Evolutionary conservation across 495 filamentous ascomycete genomes (phyloP).

Genomic region (Friedmanniomyces simplex): DNA sequence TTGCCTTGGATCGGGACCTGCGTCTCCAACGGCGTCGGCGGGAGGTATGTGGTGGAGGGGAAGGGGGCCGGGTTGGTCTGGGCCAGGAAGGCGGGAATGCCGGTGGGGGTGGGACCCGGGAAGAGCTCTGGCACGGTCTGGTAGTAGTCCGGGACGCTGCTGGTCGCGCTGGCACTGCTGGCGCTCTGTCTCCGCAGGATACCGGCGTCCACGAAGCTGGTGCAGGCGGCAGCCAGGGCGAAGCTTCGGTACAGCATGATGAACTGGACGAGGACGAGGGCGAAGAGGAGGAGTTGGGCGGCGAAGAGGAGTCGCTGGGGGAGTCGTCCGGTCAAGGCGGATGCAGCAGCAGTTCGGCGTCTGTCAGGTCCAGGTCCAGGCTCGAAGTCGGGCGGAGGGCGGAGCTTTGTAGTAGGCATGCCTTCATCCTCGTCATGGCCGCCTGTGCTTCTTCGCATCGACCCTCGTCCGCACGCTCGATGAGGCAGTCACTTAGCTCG

Average conservation of each 20-base stretch:
- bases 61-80: slow-evolving; percentile 46
- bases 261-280: slow-evolving; percentile 11
- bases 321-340: background rate
- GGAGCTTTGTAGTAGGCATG: background rate
- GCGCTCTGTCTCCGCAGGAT: slow-evolving; percentile 1
- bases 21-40: slow-evolving; percentile 49
- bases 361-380: no score
- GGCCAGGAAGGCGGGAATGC: slow-evolving; percentile 45
- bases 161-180: background rate
- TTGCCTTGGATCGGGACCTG: slow-evolving; percentile 43
- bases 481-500: no score
- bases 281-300: slow-evolving; percentile 11
- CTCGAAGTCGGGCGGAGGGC: background rate
- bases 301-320: slow-evolving; percentile 1
- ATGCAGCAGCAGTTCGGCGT: background rate
- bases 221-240: slow-evolving; percentile 3
- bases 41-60: slow-evolving; percentile 39
- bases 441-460: background rate
- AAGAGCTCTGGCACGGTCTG: slow-evolving; percentile 37
- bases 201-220: slow-evolving; percentile 1
- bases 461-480: background rate
- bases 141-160: slow-evolving; percentile 37
- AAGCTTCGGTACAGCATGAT: slow-evolving; percentile 15
- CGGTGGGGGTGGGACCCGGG: slow-evolving; percentile 48
- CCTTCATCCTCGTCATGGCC: background rate